Base-by-base conservation (phyloP, 2,329 filamentous ascomycete genomes). In the Gaeumannomyces sp. region DNA sequence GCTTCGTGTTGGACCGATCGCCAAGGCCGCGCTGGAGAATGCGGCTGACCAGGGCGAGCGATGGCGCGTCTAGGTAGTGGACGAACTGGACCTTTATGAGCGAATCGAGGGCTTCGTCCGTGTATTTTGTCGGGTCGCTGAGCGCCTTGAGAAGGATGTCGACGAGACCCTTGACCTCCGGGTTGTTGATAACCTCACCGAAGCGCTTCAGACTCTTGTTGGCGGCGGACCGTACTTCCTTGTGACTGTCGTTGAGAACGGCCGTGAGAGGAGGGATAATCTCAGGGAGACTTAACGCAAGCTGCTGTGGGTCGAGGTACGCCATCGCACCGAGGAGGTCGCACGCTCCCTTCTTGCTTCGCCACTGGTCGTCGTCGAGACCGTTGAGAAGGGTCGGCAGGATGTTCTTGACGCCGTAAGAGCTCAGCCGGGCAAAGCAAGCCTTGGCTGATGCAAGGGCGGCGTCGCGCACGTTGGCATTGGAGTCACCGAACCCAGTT, bases 11-110 rank as follows among this genome's bases (percentile, higher is more conserved):
- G 65, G 96, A 99, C 61, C 96, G 85, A 74, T 97, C 95, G 64
- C 88, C 88, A 57, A 99, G 80, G 66, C 95, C 95, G 74, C 96
- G 91, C 77, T 99, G 93, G 50, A 99, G 82, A 70, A 99, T 98
- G 68, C 95, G 92, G 60, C 95, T 96, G 68, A 99, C 92, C 64
- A 99, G 85, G 27, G 95, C 95, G 71, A 99, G 82, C 2, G 96
- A 99, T 6, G 95, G 95, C 0, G 96, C 92, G 76, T 99, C 95
- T n/a, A 99, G 85, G 73, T 98, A 99, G 78, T 99, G 95, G 19
- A 97, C 89, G 74, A 99, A 99, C 61, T 93, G 93, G n/a, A 99
- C 91, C 79, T 97, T 97, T 80, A 99, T 97, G 66, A 99, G 85
- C 0, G 92, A 83, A 75, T 99, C 94, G 66, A 99, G 82, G 22